These are phyloP conservation scores for Pisolithus orientalis DNA, from an alignment of 768 basidiomycete species.

Conservation along the genomic window DNA sequence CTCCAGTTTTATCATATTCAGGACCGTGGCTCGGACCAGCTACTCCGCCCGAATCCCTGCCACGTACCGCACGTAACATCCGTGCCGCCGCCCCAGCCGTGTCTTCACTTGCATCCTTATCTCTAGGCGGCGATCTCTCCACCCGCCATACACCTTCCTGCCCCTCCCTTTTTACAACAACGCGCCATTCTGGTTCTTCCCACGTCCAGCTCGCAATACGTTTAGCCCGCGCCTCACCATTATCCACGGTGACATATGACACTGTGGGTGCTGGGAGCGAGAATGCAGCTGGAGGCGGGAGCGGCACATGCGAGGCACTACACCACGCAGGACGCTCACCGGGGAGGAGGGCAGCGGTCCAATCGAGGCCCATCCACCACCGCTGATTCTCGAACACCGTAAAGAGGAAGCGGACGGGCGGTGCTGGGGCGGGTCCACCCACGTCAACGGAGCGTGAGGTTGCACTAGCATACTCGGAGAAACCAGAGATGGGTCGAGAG, in stretches of 20 bases:
- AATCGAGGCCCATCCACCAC: conserved; percentile 98
- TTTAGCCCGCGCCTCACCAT: conserved; percentile 44
- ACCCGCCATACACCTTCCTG: conserved; percentile 46
- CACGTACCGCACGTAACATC: conserved; percentile 50
- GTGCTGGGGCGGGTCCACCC: conserved; percentile 14
- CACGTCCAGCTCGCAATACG: conserved; percentile 81
- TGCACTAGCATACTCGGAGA: conserved; percentile 16
- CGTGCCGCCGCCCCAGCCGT: conserved; percentile 32
- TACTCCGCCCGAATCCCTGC: conserved; percentile 28
- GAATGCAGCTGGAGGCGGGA: conserved; percentile 68
- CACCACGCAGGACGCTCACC: conserved; percentile 89
- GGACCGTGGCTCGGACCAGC: conserved; percentile 13
- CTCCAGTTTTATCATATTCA: conserved; percentile 18
- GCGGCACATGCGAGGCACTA: conserved; percentile 46
- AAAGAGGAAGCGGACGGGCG: conserved; percentile 67
- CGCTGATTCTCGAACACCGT: conserved; percentile 93
- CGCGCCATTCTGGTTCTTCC: conserved; percentile 89
- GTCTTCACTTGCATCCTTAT: conserved; percentile 39
- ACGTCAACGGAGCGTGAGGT: conserved; percentile 2
- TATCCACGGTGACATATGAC: conserved; percentile 46
- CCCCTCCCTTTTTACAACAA: conserved; percentile 55
- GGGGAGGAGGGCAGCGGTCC: conserved; percentile 89
- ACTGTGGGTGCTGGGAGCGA: conserved; percentile 57
- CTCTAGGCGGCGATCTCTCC: conserved; percentile 53
- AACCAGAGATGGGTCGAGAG: conserved; percentile 1